A percentile compares a stretch with the other conserved stretches of the same genome.
phyloP scores from a whole-genome alignment of 176 grass and related monocot species.

The Musa acuminata region DNA sequence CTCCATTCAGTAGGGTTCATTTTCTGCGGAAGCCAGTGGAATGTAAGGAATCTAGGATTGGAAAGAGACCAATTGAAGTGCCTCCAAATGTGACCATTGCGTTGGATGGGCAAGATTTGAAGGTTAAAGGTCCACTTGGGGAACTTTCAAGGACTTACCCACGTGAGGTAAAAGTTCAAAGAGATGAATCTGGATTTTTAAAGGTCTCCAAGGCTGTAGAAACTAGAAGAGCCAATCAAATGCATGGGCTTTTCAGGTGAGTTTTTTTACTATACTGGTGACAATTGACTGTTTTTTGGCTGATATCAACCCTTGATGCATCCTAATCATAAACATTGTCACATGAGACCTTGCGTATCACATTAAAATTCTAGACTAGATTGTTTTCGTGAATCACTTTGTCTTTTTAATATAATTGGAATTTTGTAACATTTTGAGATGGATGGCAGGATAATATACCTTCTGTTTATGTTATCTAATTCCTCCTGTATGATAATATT shows the following conservation, averaged over 20 bases:
- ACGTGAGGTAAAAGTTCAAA: slow-evolving; percentile 58
- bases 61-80: slow-evolving; percentile 75
- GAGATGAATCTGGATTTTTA: slow-evolving; percentile 64
- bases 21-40: slow-evolving; percentile 55
- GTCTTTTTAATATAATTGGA: neutral
- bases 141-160: slow-evolving; percentile 71
- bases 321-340: neutral
- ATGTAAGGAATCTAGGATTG: slow-evolving; percentile 95
- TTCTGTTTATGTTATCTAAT: neutral
- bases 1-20: slow-evolving; percentile 33
- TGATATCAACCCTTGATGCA: neutral
- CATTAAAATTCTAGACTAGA: neutral
- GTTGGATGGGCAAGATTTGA: slow-evolving; percentile 60
- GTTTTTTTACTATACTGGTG: neutral
- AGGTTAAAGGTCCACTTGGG: slow-evolving; percentile 83
- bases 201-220: slow-evolving; percentile 59
- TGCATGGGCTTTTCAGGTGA: slow-evolving; percentile 99
- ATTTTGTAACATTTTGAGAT: neutral
- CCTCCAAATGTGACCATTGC: slow-evolving; percentile 78
- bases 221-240: slow-evolving; percentile 75
- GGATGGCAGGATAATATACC: neutral
- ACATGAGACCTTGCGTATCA: neutral
- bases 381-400: neutral
- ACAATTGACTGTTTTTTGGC: neutral
- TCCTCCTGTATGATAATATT: neutral